Evolutionary conservation across 2,329 filamentous ascomycete species (phyloP).

Genomic region (Fusarium sp.): DNA sequence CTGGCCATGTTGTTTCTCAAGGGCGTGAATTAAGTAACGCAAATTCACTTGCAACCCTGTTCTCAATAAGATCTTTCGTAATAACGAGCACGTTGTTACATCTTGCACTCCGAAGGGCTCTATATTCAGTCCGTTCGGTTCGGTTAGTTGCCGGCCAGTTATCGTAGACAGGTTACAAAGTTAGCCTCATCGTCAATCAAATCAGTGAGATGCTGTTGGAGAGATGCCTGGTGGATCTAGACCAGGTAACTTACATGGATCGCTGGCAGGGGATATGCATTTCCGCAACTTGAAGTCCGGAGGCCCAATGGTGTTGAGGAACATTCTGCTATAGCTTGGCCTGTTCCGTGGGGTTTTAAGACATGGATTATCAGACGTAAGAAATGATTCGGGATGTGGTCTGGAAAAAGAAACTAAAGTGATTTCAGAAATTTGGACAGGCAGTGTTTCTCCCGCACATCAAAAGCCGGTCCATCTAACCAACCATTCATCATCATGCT

Average conservation of each 20-base stretch:
- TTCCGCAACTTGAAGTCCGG: slow-evolving; percentile 38
- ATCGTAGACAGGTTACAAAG: slow-evolving; percentile 47
- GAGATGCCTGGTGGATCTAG: slow-evolving; percentile 18
- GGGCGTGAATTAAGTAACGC: slow-evolving; percentile 36
- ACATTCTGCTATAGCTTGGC: neutral
- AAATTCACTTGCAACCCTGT: slow-evolving; percentile 45
- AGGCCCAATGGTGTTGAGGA: slow-evolving; percentile 7
- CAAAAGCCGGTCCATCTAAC: slow-evolving; percentile 30
- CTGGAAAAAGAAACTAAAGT: too few species aligned
- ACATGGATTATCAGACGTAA: slow-evolving; percentile 16
- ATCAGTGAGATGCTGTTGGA: slow-evolving; percentile 18
- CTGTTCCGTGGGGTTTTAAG: slow-evolving; percentile 3
- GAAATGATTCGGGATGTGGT: slow-evolving; percentile 11
- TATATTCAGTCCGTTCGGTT: slow-evolving; percentile 72
- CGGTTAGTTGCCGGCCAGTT: slow-evolving; percentile 62
- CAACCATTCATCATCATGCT: slow-evolving; percentile 10
- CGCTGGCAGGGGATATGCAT: slow-evolving; percentile 14
- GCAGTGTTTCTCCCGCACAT: slow-evolving; percentile 35
- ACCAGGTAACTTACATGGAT: slow-evolving; percentile 21
- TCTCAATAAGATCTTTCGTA: slow-evolving; percentile 67
- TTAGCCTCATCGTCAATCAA: slow-evolving; percentile 12
- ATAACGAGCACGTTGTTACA: slow-evolving; percentile 71
- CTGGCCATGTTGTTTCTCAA: neutral
- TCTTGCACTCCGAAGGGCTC: slow-evolving; percentile 71
- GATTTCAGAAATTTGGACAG: neutral